phyloP scores from a whole-genome alignment of 2,329 filamentous ascomycete species.

The Apiospora marii region DNA sequence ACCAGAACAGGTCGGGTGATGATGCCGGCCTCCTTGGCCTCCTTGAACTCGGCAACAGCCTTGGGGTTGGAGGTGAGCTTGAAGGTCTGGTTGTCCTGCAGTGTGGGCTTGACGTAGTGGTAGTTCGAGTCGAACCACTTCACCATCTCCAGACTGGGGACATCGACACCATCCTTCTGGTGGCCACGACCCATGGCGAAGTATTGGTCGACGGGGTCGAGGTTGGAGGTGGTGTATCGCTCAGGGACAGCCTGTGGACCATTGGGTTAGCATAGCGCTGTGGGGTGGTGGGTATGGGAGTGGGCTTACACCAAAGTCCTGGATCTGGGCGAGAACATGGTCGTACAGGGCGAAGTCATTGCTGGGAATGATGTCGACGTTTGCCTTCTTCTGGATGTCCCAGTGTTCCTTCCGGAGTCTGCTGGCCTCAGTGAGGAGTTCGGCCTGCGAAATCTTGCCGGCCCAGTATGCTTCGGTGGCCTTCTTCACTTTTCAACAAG shows the following conservation, averaged over 20 bases:
- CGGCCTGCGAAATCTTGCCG: slow-evolving; percentile 90
- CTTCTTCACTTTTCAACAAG: slow-evolving; percentile 79
- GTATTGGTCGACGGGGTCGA: slow-evolving; percentile 92
- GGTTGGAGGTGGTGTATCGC: slow-evolving; percentile 89
- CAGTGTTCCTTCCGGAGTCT: slow-evolving; percentile 95
- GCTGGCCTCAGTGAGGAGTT: slow-evolving; percentile 95
- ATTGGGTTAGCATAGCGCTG: slow-evolving; percentile 32
- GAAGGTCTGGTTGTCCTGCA: slow-evolving; percentile 97
- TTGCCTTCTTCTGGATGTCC: slow-evolving; percentile 99
- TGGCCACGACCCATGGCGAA: slow-evolving; percentile 99
- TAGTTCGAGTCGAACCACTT: slow-evolving; percentile 99
- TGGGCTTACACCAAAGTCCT: slow-evolving; percentile 87
- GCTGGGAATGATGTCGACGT: slow-evolving; percentile 97
- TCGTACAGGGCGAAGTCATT: slow-evolving; percentile 99
- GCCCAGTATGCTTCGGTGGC: slow-evolving; percentile 98
- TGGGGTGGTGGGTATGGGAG: neutral
- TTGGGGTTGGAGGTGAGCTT: slow-evolving; percentile 87
- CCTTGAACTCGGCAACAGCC: slow-evolving; percentile 91
- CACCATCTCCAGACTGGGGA: slow-evolving; percentile 97
- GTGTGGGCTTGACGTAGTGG: slow-evolving; percentile 99
- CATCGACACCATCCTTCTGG: slow-evolving; percentile 93
- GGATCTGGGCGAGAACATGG: slow-evolving; percentile 96
- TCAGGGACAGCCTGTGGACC: slow-evolving; percentile 80
- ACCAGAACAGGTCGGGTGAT: slow-evolving; percentile 91
- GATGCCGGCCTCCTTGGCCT: slow-evolving; percentile 98